phyloP scores from a whole-genome alignment of 495 filamentous ascomycete genomes.

The Letharia lupina region DNA sequence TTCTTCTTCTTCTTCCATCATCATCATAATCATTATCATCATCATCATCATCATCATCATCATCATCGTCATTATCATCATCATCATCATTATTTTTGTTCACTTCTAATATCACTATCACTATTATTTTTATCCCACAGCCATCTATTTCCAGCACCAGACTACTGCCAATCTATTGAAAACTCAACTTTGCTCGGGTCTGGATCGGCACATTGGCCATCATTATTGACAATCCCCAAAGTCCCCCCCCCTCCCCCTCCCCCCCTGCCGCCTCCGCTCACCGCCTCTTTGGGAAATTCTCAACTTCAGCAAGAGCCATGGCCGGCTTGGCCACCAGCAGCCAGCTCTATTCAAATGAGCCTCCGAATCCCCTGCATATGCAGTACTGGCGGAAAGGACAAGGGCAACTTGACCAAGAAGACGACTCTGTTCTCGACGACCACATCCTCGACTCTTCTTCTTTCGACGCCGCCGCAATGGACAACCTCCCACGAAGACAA shows the following conservation, averaged over 20 bases:
- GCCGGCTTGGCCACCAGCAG: constrained; percentile 19
- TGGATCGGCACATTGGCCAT: background rate
- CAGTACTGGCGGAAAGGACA: constrained; percentile 12
- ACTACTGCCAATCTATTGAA: constrained; percentile 1
- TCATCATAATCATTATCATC: background rate
- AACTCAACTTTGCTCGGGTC: background rate
- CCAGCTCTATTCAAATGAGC: constrained; percentile 13
- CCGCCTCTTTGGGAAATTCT: constrained; percentile 24
- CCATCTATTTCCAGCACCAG: background rate
- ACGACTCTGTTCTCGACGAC: constrained; percentile 69
- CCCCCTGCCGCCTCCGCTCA: constrained; percentile 17
- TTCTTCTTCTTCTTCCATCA: background rate
- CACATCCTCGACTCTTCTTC: constrained; percentile 69
- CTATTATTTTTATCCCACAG: background rate
- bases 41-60: background rate
- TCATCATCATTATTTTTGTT: background rate
- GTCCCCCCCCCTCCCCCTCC: no score
- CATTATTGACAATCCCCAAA: constrained; percentile 8
- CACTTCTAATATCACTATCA: background rate
- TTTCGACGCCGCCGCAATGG: constrained; percentile 61
- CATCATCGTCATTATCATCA: background rate
- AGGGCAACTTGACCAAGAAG: constrained; percentile 12
- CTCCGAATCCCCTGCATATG: constrained; percentile 10
- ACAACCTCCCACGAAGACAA: constrained; percentile 53
- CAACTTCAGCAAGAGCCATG: constrained; percentile 19